Conservation (phyloP, 345 rosid genomes). For the Lepidium sativum region DNA sequence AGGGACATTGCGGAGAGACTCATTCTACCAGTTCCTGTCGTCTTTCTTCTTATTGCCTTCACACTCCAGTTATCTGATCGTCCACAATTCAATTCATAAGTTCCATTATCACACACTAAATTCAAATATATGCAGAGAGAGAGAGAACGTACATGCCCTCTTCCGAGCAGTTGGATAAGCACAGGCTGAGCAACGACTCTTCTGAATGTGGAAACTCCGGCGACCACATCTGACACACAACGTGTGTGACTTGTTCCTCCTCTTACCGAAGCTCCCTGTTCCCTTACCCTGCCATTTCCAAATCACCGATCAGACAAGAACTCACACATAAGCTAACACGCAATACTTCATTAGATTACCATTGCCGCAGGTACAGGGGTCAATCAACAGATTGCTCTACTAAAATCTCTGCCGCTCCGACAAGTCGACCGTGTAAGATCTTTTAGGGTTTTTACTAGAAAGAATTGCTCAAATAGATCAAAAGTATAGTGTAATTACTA, state of each 20-base stretch:
- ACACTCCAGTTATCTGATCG: constrained; percentile 75
- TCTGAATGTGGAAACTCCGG: constrained; percentile 91
- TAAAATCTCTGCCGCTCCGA: background rate
- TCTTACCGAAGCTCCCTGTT: constrained; percentile 89
- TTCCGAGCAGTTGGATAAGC: constrained; percentile 83
- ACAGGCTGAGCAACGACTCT: constrained; percentile 85
- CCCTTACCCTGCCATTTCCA: constrained; percentile 64
- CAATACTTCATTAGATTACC: constrained; percentile 2
- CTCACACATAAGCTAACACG: background rate
- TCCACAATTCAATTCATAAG: background rate
- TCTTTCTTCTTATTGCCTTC: constrained; percentile 67
- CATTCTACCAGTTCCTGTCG: constrained; percentile 70
- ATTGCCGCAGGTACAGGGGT: constrained; percentile 17
- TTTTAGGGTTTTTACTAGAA: constrained; percentile 7
- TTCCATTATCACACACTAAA: background rate
- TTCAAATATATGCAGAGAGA: background rate
- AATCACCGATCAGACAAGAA: background rate
- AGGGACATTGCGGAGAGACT: constrained; percentile 71
- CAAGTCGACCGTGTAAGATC: background rate
- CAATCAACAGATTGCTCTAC: background rate
- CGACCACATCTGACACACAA: constrained; percentile 91
- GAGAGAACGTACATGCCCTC: constrained; percentile 49
- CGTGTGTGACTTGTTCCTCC: constrained; percentile 96
- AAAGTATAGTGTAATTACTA: too few relatives aligned
- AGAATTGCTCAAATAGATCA: too few relatives aligned